phyloP scores from a whole-genome alignment of 176 grass and related monocot genomes.

The maize (Zea mays) region DNA sequence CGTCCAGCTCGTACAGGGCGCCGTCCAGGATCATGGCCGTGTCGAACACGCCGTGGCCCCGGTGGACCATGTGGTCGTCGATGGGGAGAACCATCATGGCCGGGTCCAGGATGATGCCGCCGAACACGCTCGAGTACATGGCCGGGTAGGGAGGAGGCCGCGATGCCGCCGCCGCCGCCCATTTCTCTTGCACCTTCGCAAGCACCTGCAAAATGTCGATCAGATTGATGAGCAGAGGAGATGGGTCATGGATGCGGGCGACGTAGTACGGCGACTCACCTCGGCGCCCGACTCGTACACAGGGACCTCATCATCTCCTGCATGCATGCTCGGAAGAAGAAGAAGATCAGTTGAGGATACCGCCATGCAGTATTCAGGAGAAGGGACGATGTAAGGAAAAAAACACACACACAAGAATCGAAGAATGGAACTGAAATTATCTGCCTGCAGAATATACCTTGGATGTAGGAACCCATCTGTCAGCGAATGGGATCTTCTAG shows the following conservation, averaged over 20 bases:
- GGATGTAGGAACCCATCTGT: background rate
- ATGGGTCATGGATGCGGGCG: background rate
- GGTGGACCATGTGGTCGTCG: slow-evolving; percentile 95
- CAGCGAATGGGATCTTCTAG: background rate
- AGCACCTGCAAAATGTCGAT: slow-evolving; percentile 33
- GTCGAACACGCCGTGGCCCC: slow-evolving; percentile 92
- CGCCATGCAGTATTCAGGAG: too few relatives aligned
- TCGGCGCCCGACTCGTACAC: background rate
- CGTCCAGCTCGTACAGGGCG: slow-evolving; percentile 73
- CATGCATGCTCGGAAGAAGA: background rate
- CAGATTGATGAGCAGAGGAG: background rate
- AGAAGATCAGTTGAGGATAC: too few relatives aligned
- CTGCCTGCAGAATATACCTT: background rate
- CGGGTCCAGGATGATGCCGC: slow-evolving; percentile 72
- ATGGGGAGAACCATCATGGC: slow-evolving; percentile 71
- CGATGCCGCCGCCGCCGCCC: background rate
- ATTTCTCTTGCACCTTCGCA: slow-evolving; percentile 58
- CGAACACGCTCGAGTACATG: slow-evolving; percentile 84
- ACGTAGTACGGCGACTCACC: background rate
- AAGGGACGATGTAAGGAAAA: too few relatives aligned
- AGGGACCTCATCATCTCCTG: background rate
- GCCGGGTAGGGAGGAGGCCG: slow-evolving; percentile 38
- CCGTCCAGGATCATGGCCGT: slow-evolving; percentile 89
- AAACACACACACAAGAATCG: too few relatives aligned
- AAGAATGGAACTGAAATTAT: too few relatives aligned